A percentile compares a stretch with the other conserved stretches of the same genome.
phyloP scores from a whole-genome alignment of 768 basidiomycete species.

The Phylloporus sp. region DNA sequence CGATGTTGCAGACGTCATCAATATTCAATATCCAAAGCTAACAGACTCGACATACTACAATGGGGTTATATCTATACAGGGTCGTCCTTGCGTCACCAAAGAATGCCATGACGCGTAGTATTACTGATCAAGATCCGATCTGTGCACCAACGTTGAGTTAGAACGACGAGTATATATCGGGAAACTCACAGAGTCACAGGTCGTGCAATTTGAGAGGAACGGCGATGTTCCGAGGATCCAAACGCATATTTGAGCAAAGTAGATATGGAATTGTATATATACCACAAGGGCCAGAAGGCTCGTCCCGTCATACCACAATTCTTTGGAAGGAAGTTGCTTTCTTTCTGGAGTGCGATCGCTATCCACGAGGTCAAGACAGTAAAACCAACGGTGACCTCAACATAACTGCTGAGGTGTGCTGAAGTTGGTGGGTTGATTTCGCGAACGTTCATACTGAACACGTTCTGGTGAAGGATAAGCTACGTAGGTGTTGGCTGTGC shows the following conservation, averaged over 20 bases:
- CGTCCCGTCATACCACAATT: constrained; percentile 2
- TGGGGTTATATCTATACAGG: not conserved
- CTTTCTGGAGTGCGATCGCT: constrained; percentile 47
- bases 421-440: constrained; percentile 27
- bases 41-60: constrained; percentile 2
- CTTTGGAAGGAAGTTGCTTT: constrained; percentile 14
- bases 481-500: not conserved
- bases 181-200: constrained; percentile 9
- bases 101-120: not conserved
- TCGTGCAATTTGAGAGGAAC: not conserved
- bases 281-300: constrained; percentile 21
- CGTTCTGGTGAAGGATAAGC: constrained; percentile 25
- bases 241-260: not conserved
- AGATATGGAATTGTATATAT: constrained; percentile 1
- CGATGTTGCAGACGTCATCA: not conserved
- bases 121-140: not conserved
- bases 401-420: constrained; percentile 35
- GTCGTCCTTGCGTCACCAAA: not conserved
- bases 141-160: constrained; percentile 5
- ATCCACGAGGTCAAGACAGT: constrained; percentile 55
- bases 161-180: not conserved
- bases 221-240: not conserved
- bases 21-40: not conserved
- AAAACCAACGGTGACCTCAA: constrained; percentile 41
- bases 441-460: constrained; percentile 29